Conservation (phyloP, 1,139 yeast genomes). For the Meyerozyma athensensis region DNA sequence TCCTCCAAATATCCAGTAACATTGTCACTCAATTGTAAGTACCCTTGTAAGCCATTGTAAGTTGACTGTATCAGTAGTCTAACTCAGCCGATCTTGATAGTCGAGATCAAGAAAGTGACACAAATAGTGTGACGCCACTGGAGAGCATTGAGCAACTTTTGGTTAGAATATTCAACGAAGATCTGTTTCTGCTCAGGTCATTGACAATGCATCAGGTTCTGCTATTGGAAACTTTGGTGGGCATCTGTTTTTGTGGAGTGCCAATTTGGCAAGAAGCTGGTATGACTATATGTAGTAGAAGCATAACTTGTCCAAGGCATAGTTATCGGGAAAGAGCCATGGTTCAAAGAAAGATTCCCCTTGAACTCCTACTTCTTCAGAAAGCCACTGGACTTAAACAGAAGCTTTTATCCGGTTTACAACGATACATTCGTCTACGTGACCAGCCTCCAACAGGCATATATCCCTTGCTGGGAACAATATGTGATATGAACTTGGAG, state of each 20-base stretch:
- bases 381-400: background rate
- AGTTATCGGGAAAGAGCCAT: background rate
- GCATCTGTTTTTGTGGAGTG: conserved; percentile 1
- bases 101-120: background rate
- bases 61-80: background rate
- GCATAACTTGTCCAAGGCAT: background rate
- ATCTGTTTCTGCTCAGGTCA: background rate
- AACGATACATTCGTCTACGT: background rate
- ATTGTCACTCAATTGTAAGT: background rate
- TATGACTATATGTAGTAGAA: background rate
- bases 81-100: background rate
- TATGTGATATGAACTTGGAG: no score
- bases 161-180: background rate
- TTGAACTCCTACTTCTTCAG: background rate
- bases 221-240: conserved; percentile 1
- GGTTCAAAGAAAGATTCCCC: background rate
- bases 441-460: no score
- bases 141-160: background rate
- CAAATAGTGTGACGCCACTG: background rate
- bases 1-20: no score
- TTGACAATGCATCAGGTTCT: background rate
- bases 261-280: background rate
- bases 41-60: no score
- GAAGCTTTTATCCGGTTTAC: background rate
- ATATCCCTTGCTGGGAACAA: no score